Evolutionary conservation across 176 grass and related monocot genomes (phyloP), one percentile per base, ranked within the genome.

Genomic region (Phragmites australis): DNA sequence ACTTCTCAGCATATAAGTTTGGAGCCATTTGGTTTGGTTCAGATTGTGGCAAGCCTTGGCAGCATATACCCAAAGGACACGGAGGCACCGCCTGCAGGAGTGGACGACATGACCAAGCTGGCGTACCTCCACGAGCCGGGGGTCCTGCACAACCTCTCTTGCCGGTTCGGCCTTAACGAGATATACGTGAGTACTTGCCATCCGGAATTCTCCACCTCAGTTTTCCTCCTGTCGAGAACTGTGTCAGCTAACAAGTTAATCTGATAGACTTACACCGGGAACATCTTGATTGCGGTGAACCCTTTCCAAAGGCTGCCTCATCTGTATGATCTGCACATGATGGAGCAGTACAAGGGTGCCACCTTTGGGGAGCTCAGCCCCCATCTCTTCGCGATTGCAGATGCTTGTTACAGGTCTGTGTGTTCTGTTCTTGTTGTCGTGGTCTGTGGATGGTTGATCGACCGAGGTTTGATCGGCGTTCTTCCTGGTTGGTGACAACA

Each of bases 91-190:
- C 87, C 89, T 1, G 80, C 89, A 3, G 94, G 94, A 81, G 94
- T 97, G 49, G 94, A 97, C 74, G 92, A 97, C 80, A 97, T 97
- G 94, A 97, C 94, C 1, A 97, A 94, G 87, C 85, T 97, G 13
- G 91, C 94, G 2, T 97, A 97, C 79, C 94, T 97, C 46, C 92
- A 97, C 72, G 94, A 97, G 51, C 94, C 94, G 8, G 94, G 92
- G 34, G 94, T 97, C 26, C 30, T 97, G 13, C 62, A 90, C 19
- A 94, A 97, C 57, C 94, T 97, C 39, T 49, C 75, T 1, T 97
- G 84, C 46, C 84, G 92, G 21, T 97, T 87, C 29, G 61, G 79
- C 2, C 77, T 97, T 9, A 97, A 97, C 80, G 91, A 97, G 85
- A 97, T 97, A 82, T 97, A 97, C 54, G 94, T 97, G 84, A 46